Conservation (phyloP, 768 basidiomycete species). For the Termitomyces sp. region DNA sequence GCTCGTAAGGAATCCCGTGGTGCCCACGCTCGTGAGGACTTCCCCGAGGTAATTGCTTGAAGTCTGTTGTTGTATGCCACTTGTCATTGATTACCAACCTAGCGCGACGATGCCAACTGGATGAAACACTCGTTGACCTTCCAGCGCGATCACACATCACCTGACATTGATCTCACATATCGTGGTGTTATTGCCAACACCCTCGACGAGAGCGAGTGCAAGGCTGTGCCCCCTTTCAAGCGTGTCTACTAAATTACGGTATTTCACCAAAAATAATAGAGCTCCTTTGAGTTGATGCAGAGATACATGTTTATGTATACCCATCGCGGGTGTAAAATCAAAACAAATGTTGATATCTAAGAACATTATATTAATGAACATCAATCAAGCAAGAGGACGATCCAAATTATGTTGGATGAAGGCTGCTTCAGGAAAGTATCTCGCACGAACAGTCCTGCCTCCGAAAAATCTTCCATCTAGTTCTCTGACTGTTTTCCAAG, state of each 20-base stretch:
- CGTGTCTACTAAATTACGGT: slow-evolving; percentile 66
- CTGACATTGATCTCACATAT: slow-evolving; percentile 87
- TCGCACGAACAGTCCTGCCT: slow-evolving; percentile 74
- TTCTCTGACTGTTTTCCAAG: slow-evolving; percentile 94
- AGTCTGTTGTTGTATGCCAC: not conserved
- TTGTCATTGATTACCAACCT: not conserved
- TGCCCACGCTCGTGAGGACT: slow-evolving; percentile 98
- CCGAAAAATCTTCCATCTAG: slow-evolving; percentile 92
- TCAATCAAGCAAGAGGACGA: slow-evolving; percentile 26
- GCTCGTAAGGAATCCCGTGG: slow-evolving; percentile 97
- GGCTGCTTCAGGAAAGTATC: slow-evolving; percentile 66
- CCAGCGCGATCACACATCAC: slow-evolving; percentile 69
- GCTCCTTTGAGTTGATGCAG: slow-evolving; percentile 6
- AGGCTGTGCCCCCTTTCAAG: slow-evolving; percentile 95
- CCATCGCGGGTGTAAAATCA: slow-evolving; percentile 7
- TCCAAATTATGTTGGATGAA: slow-evolving; percentile 52
- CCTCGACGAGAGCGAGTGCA: slow-evolving; percentile 95
- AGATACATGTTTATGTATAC: slow-evolving; percentile 1
- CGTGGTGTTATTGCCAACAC: slow-evolving; percentile 81
- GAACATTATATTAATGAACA: not conserved
- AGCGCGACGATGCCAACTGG: slow-evolving; percentile 93
- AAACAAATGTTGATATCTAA: slow-evolving; percentile 12
- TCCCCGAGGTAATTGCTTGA: slow-evolving; percentile 65
- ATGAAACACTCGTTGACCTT: slow-evolving; percentile 97
- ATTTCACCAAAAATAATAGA: not conserved